Evolutionary conservation across 495 filamentous ascomycete genomes (phyloP).

Genomic region (Corynascus novoguineensis): DNA sequence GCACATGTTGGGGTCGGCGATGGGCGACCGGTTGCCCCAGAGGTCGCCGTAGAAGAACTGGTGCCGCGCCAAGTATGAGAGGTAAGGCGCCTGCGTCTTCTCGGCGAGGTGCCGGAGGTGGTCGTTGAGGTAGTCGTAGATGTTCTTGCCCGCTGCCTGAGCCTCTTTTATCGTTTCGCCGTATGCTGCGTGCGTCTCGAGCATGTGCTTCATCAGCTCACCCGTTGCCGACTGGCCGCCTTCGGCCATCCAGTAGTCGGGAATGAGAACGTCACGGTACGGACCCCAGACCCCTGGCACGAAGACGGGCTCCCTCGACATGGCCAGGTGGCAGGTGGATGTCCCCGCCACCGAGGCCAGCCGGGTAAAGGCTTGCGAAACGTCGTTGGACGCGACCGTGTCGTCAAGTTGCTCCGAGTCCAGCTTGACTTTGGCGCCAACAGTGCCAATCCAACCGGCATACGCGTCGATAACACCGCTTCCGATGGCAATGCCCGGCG

Average conservation of each 20-base stretch:
- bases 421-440: constrained; percentile 87
- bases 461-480: constrained; percentile 98
- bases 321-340: constrained; percentile 92
- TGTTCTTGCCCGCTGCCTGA: constrained; percentile 69
- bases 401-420: constrained; percentile 54
- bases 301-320: constrained; percentile 87
- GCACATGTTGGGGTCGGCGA: constrained; percentile 87
- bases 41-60: constrained; percentile 98
- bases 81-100: constrained; percentile 60
- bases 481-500: constrained; percentile 81
- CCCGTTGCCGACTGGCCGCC: constrained; percentile 95
- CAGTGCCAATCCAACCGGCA: constrained; percentile 96
- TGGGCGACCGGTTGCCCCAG: constrained; percentile 93
- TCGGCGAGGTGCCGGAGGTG: constrained; percentile 72
- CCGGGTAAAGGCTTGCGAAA: constrained; percentile 85
- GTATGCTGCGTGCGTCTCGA: constrained; percentile 89
- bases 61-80: constrained; percentile 82
- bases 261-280: constrained; percentile 87
- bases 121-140: constrained; percentile 91
- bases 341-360: constrained; percentile 95
- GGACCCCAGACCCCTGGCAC: constrained; percentile 95
- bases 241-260: constrained; percentile 91
- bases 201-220: constrained; percentile 85
- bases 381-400: constrained; percentile 63
- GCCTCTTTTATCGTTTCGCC: constrained; percentile 69